These are phyloP conservation scores for Amorphotheca resinae DNA, from an alignment of 495 filamentous ascomycete species.

Conservation along the genomic window DNA sequence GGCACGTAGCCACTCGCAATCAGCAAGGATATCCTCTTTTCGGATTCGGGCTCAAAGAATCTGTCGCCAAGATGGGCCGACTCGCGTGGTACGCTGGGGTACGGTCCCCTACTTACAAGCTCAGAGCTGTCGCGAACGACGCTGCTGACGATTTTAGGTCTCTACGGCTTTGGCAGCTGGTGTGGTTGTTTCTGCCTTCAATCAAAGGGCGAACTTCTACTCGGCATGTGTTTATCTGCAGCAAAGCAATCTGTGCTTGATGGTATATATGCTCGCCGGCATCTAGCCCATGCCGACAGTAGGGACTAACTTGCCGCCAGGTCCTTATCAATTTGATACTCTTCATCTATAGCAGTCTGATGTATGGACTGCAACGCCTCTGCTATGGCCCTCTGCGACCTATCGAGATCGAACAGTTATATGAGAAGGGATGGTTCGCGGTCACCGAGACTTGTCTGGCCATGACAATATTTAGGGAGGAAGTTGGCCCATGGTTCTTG, in stretches of 20 bases:
- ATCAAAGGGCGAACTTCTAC: slow-evolving; percentile 94
- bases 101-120: slow-evolving; percentile 22
- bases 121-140: slow-evolving; percentile 4
- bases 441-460: slow-evolving; percentile 93
- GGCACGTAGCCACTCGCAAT: slow-evolving; percentile 1
- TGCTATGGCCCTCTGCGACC: slow-evolving; percentile 86
- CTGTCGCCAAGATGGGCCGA: slow-evolving; percentile 12
- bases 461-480: slow-evolving; percentile 97
- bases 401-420: slow-evolving; percentile 91
- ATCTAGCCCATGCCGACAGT: too few species aligned
- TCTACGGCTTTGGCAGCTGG: slow-evolving; percentile 68
- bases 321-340: slow-evolving; percentile 83
- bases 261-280: slow-evolving; percentile 38
- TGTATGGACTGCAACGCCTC: slow-evolving; percentile 78
- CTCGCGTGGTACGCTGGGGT: slow-evolving; percentile 39
- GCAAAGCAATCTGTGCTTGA: slow-evolving; percentile 87
- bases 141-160: slow-evolving; percentile 10
- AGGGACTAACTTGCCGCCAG: too few species aligned
- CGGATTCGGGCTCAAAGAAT: slow-evolving; percentile 1
- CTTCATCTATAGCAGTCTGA: slow-evolving; percentile 57
- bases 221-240: slow-evolving; percentile 90
- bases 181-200: slow-evolving; percentile 80
- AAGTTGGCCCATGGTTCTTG: slow-evolving; percentile 85
- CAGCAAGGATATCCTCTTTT: slow-evolving; percentile 3
- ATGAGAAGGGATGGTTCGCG: slow-evolving; percentile 95